Evolutionary conservation across 495 filamentous ascomycete species (phyloP), one percentile per base, ranked within the genome.

Genomic region (Neurospora sublineolata): DNA sequence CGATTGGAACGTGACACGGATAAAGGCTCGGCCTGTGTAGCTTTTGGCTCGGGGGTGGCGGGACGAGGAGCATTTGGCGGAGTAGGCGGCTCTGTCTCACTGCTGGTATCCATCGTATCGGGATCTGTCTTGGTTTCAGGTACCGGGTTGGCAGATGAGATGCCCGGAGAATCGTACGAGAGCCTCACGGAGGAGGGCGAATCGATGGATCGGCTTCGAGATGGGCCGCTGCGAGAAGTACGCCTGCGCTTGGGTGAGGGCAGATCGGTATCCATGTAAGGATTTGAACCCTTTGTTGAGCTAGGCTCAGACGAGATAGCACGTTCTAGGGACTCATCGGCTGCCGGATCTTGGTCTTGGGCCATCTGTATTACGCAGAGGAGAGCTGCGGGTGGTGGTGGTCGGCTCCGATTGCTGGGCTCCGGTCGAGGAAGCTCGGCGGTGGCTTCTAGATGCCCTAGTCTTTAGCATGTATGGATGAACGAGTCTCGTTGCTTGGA

Each of bases 291-390:
- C 52, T 64, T 64, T 75, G 83, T 84, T 76, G 86, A 86, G 82
- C 85, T 83, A 80, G 85, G 84, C 83, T 88, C 86, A 76, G 85
- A 87, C 75, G 86, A 88, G 79, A 82, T 79, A 73, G 85, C 84
- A 81, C 85, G 85, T 82, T 87, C 84, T 84, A 80, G 83, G 78
- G 82, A 79, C 77, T 84, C 82, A 81, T 84, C 80, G 73, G 78
- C 74, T 74, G 77, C 79, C 79, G 83, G 77, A 78, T 83, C 80
- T 64, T 64, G 52, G 52, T 64, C 52, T 78, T 81, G 81, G 82
- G 85, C 86, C 86, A 88, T 88, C 83, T 83, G 83, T 76, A 74
- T 79, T 77, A 75, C 74, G 76, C 73, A 75, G 69, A 72, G 67
- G 72, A 67, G 39, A 68, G 69, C 69, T 18, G 68, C 74, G 71